A percentile compares a stretch with the other conserved stretches of the same genome.
phyloP scores from a whole-genome alignment of 176 grass and related monocot genomes.

The Tillandsia fasciculata region DNA sequence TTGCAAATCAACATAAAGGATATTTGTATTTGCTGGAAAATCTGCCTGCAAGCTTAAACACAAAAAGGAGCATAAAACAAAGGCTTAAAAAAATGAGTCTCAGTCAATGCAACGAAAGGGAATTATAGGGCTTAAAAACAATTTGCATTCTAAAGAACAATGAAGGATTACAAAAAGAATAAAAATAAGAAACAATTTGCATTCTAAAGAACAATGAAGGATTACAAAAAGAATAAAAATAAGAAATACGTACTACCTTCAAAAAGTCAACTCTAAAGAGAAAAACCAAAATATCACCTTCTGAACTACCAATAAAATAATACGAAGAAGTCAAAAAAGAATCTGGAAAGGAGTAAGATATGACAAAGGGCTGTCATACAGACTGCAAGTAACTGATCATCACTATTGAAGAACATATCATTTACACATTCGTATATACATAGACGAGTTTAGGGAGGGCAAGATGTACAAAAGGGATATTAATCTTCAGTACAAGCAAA shows the following conservation, averaged over 20 bases:
- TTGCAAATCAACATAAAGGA: constrained; percentile 88
- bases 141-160: not conserved
- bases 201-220: not conserved
- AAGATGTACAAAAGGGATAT: no score
- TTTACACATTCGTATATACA: no score
- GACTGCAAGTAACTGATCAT: no score
- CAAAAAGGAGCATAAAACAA: constrained; percentile 21
- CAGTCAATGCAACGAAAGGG: not conserved
- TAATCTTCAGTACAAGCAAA: no score
- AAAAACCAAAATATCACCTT: not conserved
- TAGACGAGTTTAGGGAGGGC: no score
- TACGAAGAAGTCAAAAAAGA: not conserved
- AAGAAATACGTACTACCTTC: not conserved
- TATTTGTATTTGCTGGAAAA: constrained; percentile 99
- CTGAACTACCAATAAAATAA: not conserved
- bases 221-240: not conserved
- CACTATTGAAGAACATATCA: no score
- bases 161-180: not conserved
- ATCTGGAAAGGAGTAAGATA: not conserved
- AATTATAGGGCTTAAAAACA: constrained; percentile 3
- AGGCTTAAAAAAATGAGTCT: constrained; percentile 1
- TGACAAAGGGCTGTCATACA: no score
- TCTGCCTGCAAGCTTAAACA: constrained; percentile 60
- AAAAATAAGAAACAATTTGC: not conserved
- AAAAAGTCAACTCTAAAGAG: not conserved